Percentiles rank a stretch among this genome's conserved stretches.
Evolutionary conservation across 1,284 basidiomycete genomes (phyloP).

Genomic region (Microbotryum violaceum): DNA sequence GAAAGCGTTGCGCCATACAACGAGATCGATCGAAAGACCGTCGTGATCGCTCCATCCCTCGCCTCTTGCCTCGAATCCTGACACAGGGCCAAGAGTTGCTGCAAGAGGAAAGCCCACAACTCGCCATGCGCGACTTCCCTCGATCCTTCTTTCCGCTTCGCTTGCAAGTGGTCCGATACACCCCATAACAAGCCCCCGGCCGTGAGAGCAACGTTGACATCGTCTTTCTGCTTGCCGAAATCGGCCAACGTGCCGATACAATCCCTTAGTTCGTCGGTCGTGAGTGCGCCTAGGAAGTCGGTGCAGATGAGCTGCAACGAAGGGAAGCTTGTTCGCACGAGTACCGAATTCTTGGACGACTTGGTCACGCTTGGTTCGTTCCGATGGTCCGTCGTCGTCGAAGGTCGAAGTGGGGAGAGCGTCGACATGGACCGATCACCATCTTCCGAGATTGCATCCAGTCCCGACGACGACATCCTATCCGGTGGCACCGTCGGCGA

Average conservation of each 20-base stretch:
- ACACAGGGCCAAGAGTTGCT: slow-evolving; percentile 73
- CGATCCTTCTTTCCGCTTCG: slow-evolving; percentile 55
- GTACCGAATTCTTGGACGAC: slow-evolving; percentile 33
- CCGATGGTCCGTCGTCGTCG: no score
- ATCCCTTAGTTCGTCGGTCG: slow-evolving; percentile 66
- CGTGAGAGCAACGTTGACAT: slow-evolving; percentile 91
- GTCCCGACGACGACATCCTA: no score
- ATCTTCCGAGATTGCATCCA: slow-evolving; percentile 7
- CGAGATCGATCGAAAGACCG: slow-evolving; percentile 85
- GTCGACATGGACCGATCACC: no score
- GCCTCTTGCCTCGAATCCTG: slow-evolving; percentile 78
- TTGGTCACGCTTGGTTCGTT: no score
- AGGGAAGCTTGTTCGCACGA: slow-evolving; percentile 85
- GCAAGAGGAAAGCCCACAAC: slow-evolving; percentile 84
- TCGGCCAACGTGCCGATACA: slow-evolving; percentile 84
- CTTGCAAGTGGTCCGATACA: slow-evolving; percentile 72
- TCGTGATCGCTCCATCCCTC: slow-evolving; percentile 86
- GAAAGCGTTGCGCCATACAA: slow-evolving; percentile 80
- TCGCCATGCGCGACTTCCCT: slow-evolving; percentile 54
- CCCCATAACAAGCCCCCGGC: slow-evolving; percentile 77
- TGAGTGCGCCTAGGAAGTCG: slow-evolving; percentile 76
- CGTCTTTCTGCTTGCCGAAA: slow-evolving; percentile 76
- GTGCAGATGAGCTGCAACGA: slow-evolving; percentile 83
- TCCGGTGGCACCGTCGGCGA: background rate
- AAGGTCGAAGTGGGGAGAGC: background rate